Conservation (phyloP, 169 alveolate genomes). For the Hepatocystis sp. region DNA sequence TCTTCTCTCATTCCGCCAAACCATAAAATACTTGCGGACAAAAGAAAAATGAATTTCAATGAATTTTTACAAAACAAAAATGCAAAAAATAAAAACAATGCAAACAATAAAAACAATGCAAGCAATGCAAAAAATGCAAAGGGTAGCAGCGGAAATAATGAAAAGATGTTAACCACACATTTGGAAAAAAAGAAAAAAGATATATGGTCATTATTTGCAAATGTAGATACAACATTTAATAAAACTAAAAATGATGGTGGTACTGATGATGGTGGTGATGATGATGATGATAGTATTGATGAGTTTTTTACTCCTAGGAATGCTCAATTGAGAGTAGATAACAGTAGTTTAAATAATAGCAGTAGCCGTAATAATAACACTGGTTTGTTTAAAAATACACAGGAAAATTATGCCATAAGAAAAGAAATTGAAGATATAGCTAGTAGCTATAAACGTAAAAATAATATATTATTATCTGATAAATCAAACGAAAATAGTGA, state of each 20-base stretch:
- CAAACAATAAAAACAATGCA: neutral
- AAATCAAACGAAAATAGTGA: constrained; percentile 36
- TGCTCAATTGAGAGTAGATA: no score
- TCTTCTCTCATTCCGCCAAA: no score
- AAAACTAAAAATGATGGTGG: neutral
- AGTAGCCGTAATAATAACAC: neutral
- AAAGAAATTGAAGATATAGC: constrained; percentile 65
- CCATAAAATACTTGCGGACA: no score
- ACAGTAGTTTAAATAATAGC: neutral
- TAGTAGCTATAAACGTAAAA: constrained; percentile 55
- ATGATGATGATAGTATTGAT: constrained; percentile 1
- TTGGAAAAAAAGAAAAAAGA: constrained; percentile 20
- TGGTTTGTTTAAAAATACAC: constrained; percentile 28
- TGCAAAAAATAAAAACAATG: no score
- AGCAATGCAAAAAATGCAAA: constrained; percentile 3
- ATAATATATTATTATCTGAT: constrained; percentile 37
- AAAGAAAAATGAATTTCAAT: no score
- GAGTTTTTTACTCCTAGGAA: constrained; percentile 29
- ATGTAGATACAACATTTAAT: constrained; percentile 11
- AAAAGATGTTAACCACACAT: constrained; percentile 21
- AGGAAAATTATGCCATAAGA: constrained; percentile 21
- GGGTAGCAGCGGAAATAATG: neutral
- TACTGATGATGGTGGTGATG: neutral
- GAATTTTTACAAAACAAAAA: no score
- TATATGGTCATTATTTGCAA: constrained; percentile 59